Evolutionary conservation across 1,284 basidiomycete genomes (phyloP).

Genomic region (Bjerkandera adusta): DNA sequence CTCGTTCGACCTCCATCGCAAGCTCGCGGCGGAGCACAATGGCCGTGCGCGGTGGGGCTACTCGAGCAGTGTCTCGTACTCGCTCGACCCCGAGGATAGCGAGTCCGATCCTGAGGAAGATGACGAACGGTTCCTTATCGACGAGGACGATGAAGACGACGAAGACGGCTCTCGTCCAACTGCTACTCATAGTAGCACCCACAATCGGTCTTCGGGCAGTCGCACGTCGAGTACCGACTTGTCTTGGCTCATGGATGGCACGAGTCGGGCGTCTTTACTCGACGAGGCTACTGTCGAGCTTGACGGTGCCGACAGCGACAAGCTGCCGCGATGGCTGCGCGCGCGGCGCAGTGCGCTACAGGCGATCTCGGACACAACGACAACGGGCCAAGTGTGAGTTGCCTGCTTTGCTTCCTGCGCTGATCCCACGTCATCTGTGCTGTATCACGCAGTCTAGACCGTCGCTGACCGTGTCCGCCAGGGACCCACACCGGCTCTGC

Average conservation of each 20-base stretch:
- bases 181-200: slow-evolving; percentile 1
- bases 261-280: slow-evolving; percentile 22
- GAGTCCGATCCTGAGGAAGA: slow-evolving; percentile 6
- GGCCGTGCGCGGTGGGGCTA: slow-evolving; percentile 59
- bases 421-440: too few relatives aligned
- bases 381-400: slow-evolving; percentile 47
- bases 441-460: background rate
- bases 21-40: slow-evolving; percentile 48
- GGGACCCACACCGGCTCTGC: slow-evolving; percentile 49
- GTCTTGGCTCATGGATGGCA: slow-evolving; percentile 26
- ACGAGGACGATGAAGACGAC: background rate
- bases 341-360: slow-evolving; percentile 22
- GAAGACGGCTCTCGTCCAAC: background rate
- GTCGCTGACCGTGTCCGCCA: slow-evolving; percentile 13
- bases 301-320: slow-evolving; percentile 1
- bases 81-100: slow-evolving; percentile 25
- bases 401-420: background rate
- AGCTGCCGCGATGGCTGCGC: slow-evolving; percentile 29
- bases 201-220: slow-evolving; percentile 8
- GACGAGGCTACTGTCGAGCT: slow-evolving; percentile 8
- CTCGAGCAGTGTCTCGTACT: slow-evolving; percentile 34
- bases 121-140: slow-evolving; percentile 4
- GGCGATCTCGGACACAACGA: slow-evolving; percentile 32
- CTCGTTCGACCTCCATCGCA: slow-evolving; percentile 56
- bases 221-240: slow-evolving; percentile 11